These are phyloP conservation scores for Lentinula edodes DNA, from an alignment of 768 basidiomycete species.

Conservation along the genomic window DNA sequence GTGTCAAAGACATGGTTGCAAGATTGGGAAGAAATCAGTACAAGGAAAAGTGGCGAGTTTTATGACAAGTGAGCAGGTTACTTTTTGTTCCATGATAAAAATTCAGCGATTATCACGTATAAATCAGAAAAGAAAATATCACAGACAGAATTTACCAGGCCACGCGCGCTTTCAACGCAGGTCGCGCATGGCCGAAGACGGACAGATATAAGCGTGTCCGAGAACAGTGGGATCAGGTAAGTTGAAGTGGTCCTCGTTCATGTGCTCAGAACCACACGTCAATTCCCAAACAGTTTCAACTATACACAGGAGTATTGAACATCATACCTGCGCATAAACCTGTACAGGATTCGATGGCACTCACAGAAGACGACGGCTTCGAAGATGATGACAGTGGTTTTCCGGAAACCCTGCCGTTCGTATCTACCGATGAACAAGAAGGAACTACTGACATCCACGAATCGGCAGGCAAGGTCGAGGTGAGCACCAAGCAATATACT, in stretches of 20 bases:
- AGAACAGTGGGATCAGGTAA: slow-evolving; percentile 63
- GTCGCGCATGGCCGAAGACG: slow-evolving; percentile 18
- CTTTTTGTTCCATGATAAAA: background rate
- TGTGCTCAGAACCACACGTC: background rate
- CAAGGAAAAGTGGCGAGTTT: background rate
- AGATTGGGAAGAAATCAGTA: background rate
- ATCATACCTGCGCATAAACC: slow-evolving; percentile 35
- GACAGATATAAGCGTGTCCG: slow-evolving; percentile 24
- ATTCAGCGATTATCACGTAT: too few species aligned
- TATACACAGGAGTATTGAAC: slow-evolving; percentile 54
- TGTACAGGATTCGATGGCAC: slow-evolving; percentile 22
- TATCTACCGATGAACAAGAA: too few species aligned
- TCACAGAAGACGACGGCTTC: slow-evolving; percentile 21
- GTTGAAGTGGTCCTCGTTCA: background rate
- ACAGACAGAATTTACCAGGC: slow-evolving; percentile 20
- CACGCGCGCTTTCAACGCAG: slow-evolving; percentile 16
- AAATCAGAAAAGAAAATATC: background rate
- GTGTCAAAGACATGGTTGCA: slow-evolving; percentile 23
- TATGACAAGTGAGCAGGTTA: background rate
- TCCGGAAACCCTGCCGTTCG: too few species aligned
- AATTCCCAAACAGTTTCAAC: slow-evolving; percentile 44
- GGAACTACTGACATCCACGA: too few species aligned
- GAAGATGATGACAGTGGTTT: slow-evolving; percentile 19
- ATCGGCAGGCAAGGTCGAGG: too few species aligned
- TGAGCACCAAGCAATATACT: too few species aligned